Evolutionary conservation across 2,329 filamentous ascomycete genomes (phyloP).

Genomic region (Aureobasidium sp.): DNA sequence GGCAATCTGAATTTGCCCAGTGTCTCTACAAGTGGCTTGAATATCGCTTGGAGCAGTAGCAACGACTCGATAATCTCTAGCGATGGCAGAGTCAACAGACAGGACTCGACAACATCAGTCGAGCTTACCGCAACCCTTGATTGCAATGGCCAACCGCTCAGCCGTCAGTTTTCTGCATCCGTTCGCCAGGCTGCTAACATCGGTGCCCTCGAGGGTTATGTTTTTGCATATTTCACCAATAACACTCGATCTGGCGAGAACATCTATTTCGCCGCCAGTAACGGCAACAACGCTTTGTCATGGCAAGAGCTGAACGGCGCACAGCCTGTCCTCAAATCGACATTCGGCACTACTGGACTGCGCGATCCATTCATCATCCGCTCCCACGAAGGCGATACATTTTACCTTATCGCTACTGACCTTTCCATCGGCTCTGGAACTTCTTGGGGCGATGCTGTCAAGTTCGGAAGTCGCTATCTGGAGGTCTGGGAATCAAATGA

Average conservation of each 20-base stretch:
- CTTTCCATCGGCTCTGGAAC: slow-evolving; percentile 50
- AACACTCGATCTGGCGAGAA: slow-evolving; percentile 43
- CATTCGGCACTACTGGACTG: slow-evolving; percentile 43
- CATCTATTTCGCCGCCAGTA: slow-evolving; percentile 46
- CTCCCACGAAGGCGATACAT: slow-evolving; percentile 44
- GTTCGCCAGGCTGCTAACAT: background rate
- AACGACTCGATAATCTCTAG: background rate
- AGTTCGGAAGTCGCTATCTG: slow-evolving; percentile 44
- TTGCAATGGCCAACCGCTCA: background rate
- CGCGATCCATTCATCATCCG: slow-evolving; percentile 50
- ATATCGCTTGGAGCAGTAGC: background rate
- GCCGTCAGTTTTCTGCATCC: background rate
- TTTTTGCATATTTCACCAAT: slow-evolving; percentile 48
- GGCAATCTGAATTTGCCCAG: background rate
- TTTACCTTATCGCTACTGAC: slow-evolving; percentile 48
- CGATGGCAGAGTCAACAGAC: background rate
- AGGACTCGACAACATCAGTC: background rate
- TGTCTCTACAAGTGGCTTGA: background rate
- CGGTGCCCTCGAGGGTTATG: slow-evolving; percentile 35
- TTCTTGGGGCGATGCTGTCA: slow-evolving; percentile 44
- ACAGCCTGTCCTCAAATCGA: slow-evolving; percentile 41
- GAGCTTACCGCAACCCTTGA: background rate
- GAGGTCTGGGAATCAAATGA: slow-evolving; percentile 50
- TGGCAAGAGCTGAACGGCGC: slow-evolving; percentile 47
- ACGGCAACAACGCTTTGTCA: slow-evolving; percentile 46